Evolutionary conservation across 2,329 filamentous ascomycete species (phyloP), one percentile per base, ranked within the genome.

Genomic region (Metarhizium robertsii): DNA sequence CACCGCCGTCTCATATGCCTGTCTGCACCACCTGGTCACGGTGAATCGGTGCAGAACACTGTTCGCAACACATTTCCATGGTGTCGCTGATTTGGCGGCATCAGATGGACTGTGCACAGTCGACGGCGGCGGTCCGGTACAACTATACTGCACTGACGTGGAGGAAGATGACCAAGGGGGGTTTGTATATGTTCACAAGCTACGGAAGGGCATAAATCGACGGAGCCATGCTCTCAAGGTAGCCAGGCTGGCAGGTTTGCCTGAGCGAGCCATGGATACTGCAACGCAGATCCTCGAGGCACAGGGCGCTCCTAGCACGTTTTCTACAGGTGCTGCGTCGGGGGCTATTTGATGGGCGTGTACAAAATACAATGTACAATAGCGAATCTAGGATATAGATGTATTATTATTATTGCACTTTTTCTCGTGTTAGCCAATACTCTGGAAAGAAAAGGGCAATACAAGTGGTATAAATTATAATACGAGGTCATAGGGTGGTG

Each of bases 51-150:
- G 88, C 66, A 82, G 94, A 14, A 85, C 87, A 0, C 76, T 99
- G 46, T 99, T 99, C 69, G 94, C 94, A 1, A 97, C 94, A 16
- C 94, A 99, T 70, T 99, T 97, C 65, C 92, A 99, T 69, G 77
- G 73, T 3, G 75, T 99, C 6, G 87, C 87, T 2, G 91, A 96
- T 65, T 81, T 95, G 75, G 89, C 87, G 0, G 69, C 68, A 7
- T 74, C 77, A 6, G 79, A 74, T 5, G 73, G 74, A 0, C 65
- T 85, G 58, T 66, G 69, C 7, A 61, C 62, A 2, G 60, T 62
- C n/a, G 13, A 66, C 2, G 64, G 67, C 2, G 64, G 67, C 6
- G 74, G 73, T 0, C 61, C 66, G 2, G 73, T 96, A 52, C 87
- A 81, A 43, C 83, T 83, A 62, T 96, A 92, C 69, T 97, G 92